A percentile compares a stretch with the other conserved stretches of the same genome.
Conservation (phyloP, 1,139 yeast genomes). For the Petasospora rhodanensis region DNA sequence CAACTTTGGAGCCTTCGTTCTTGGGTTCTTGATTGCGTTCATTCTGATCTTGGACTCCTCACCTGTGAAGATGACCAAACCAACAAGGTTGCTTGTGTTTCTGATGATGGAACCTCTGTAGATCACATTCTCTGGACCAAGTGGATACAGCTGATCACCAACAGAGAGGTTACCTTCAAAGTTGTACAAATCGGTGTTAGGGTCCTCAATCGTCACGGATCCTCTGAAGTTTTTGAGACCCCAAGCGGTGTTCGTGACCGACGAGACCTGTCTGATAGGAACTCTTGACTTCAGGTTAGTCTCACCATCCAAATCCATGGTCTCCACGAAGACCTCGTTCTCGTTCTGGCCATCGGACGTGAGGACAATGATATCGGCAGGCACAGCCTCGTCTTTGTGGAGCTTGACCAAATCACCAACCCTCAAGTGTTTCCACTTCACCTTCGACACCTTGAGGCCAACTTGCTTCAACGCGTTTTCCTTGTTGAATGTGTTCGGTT, state of each 20-base stretch:
- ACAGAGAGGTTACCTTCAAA: slow-evolving; percentile 69
- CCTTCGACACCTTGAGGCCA: slow-evolving; percentile 34
- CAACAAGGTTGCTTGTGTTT: slow-evolving; percentile 70
- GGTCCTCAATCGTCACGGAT: slow-evolving; percentile 74
- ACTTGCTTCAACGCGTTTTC: slow-evolving; percentile 29
- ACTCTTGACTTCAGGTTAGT: slow-evolving; percentile 76
- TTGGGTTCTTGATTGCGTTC: slow-evolving; percentile 87
- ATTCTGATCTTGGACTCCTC: slow-evolving; percentile 94
- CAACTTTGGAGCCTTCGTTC: slow-evolving; percentile 89
- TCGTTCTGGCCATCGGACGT: slow-evolving; percentile 57
- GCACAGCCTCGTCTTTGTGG: slow-evolving; percentile 83
- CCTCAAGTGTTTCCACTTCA: slow-evolving; percentile 68
- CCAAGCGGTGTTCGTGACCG: slow-evolving; percentile 43
- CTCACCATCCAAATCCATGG: slow-evolving; percentile 98
- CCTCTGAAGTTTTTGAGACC: slow-evolving; percentile 50
- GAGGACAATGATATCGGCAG: slow-evolving; percentile 78
- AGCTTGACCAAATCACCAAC: slow-evolving; percentile 83
- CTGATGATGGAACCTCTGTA: slow-evolving; percentile 88
- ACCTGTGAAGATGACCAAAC: slow-evolving; percentile 87
- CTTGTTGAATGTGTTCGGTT: slow-evolving; percentile 24
- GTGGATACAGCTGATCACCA: slow-evolving; percentile 41
- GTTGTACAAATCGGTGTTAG: slow-evolving; percentile 84
- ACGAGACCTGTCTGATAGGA: slow-evolving; percentile 62
- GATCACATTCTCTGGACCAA: slow-evolving; percentile 75
- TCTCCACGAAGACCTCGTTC: slow-evolving; percentile 81